Evolutionary conservation across 2,329 filamentous ascomycete genomes (phyloP), one percentile per base, ranked within the genome.

Genomic region (Byssochlamys sp.): DNA sequence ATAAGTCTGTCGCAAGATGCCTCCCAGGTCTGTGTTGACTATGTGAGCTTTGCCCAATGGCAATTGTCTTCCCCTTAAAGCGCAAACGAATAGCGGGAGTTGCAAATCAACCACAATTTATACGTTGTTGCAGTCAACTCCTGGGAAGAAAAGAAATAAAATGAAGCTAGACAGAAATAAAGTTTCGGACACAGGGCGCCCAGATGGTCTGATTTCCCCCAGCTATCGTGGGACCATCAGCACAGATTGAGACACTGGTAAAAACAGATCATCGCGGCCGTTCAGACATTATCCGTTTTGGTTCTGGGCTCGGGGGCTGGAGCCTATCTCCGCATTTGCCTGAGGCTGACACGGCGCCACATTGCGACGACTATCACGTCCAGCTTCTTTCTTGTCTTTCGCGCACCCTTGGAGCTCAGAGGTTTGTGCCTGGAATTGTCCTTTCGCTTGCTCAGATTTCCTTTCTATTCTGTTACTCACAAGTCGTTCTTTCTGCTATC

Each of bases 401-500:
- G 39, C 12, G 39, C 14, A 39, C n/a, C 35, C n/a, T 39, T n/a
- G n/a, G 35, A 39, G 35, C 35, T 7, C 14, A 6, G 12, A 19
- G 35, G 35, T n/a, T 45, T 19, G 39, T 45, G 39, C 39, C n/a
- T 45, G n/a, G 19, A 45, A 45, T 9, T 45, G 9, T 45, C 39
- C 52, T 6, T n/a, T 57, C 49, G 48, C 10, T 56, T 53, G 49
- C 27, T 55, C n/a, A 52, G 33, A 31, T 54, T 56, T 59, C 19
- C 39, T 45, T 45, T 45, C n/a, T 45, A n/a, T 45, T 19, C n/a
- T 7, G 6, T 14, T n/a, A 45, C n/a, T 45, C 19, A 19, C n/a
- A 14, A n/a, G 14, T 39, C n/a, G 57, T 49, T 61, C 58, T 39
- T 60, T 57, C 14, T 62, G 33, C 72, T 69, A 58, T 71, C 69